Base-by-base conservation (phyloP, 2,329 filamentous ascomycete species). In the Colletotrichum simmondsii region DNA sequence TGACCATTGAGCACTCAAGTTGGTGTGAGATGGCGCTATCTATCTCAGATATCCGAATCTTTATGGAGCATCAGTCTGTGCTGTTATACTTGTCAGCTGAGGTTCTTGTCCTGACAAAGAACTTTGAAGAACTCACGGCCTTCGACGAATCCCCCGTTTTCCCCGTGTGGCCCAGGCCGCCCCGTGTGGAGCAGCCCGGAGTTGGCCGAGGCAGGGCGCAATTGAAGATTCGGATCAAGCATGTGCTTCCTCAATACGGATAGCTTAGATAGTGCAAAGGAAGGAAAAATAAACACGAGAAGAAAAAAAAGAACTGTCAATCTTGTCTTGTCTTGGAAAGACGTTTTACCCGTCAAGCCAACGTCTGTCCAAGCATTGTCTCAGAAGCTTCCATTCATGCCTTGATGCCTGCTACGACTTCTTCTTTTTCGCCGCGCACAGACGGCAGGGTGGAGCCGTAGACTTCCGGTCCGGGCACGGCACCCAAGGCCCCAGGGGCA, bases 381-480 rank as follows among this genome's bases (percentile, higher is more conserved):
- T 72, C 70, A 70, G 70, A 70, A 60, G 70, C 66, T 72, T 70
- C 70, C 60, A 72, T 72, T 72, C 35, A 65, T 70, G 70, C 65
- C 70, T 52, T 35, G 54, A 54, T 70, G 60, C 66, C 66, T 65
- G 56, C 60, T 63, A 56, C 42, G 30, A 61, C 66, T 58, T 58
- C 66, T 61, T 70, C 66, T 65, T 60, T 57, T 57, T 32, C 66
- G 54, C 60, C 54, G 66, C 70, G 70, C 66, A 72, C 70, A 70
- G 70, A 65, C 66, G 30, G 59, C 11, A n/a, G 26, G 52, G 66
- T 72, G 70, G 70, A 59, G 60, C 46, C 32, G 26, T 61, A 22
- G 56, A 52, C 56, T 72, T 72, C 66, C 66, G 70, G 54, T 65
- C 70, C 53, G 54, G 65, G 65, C 70, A 63, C 46, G 70, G 58